Evolutionary conservation across 345 rosid genomes (phyloP), one percentile per base, ranked within the genome.

Genomic region (Ceriops tagal): DNA sequence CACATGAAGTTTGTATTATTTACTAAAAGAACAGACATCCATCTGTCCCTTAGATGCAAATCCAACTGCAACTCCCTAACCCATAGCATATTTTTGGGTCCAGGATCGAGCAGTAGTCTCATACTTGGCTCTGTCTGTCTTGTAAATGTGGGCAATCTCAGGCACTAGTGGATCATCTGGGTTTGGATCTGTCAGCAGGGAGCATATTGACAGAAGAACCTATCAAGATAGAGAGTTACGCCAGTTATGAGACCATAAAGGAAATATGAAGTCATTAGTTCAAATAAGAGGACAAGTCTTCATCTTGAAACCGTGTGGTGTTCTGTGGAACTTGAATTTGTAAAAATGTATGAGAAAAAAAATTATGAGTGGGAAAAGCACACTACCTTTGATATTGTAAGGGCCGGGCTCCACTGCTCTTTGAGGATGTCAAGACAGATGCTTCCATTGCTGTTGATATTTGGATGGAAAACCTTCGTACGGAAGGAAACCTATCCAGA

Each of bases 381-480:
- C 30, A 28, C 31, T 30, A 57, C 75, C 75, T 71, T 71, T 51
- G 75, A 71, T 46, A 71, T 64, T 0, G 75, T 64, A 46, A 71
- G 75, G 27, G 75, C 74, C 56, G 69, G 74, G 49, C 69, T 64
- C 74, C 74, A 71, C 21, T 64, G 69, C 37, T 64, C 69, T 56
- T 71, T 71, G 56, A 71, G 62, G 43, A 71, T 71, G 35, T 71
- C 74, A 31, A 71, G 74, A 56, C 69, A 71, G 58, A 71, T 71
- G 69, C 75, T 71, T 64, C 75, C 75, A 64, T 64, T 71, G 69
- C 75, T 71, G 49, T 71, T 71, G 69, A 71, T 71, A 32, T 71
- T 64, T 3, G 74, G 74, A 27, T 71, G 74, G 64, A 71, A 71
- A 56, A 71, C 74, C 68, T 71, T 64, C 2, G 75, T 64, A 1